Evolutionary conservation across 345 rosid genomes (phyloP).

Genomic region (Salix arbutifolia): DNA sequence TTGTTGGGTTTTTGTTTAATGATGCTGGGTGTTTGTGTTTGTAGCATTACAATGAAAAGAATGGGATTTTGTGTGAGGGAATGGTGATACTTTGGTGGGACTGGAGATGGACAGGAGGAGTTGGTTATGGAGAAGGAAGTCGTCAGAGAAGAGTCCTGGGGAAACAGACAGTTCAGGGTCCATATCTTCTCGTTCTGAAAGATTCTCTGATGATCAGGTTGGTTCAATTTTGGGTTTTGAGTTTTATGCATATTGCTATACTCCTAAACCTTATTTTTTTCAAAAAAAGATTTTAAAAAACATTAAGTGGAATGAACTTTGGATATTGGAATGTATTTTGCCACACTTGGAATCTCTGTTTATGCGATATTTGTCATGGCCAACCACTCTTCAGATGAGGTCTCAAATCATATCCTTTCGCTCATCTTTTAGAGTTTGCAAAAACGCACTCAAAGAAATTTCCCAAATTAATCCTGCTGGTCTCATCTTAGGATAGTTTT

Average conservation of each 20-base stretch:
- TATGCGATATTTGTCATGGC: background rate
- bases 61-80: background rate
- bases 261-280: background rate
- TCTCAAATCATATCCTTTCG: background rate
- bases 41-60: background rate
- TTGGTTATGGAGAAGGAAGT: conserved; percentile 66
- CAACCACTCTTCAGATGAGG: background rate
- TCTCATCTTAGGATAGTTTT: background rate
- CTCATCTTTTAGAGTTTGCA: background rate
- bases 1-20: background rate
- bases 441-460: background rate
- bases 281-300: background rate
- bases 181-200: conserved; percentile 62
- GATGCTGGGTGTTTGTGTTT: conserved; percentile 15
- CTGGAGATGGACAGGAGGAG: conserved; percentile 62
- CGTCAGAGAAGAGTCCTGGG: conserved; percentile 69
- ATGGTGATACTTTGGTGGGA: conserved; percentile 14
- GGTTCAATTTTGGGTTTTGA: background rate
- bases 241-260: background rate
- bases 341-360: background rate
- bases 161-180: conserved; percentile 67
- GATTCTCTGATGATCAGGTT: conserved; percentile 71
- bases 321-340: background rate
- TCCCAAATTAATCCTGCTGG: background rate
- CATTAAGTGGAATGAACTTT: background rate